Evolutionary conservation across 2,329 filamentous ascomycete genomes (phyloP), one percentile per base, ranked within the genome.

Genomic region (Blastomyces parvus): DNA sequence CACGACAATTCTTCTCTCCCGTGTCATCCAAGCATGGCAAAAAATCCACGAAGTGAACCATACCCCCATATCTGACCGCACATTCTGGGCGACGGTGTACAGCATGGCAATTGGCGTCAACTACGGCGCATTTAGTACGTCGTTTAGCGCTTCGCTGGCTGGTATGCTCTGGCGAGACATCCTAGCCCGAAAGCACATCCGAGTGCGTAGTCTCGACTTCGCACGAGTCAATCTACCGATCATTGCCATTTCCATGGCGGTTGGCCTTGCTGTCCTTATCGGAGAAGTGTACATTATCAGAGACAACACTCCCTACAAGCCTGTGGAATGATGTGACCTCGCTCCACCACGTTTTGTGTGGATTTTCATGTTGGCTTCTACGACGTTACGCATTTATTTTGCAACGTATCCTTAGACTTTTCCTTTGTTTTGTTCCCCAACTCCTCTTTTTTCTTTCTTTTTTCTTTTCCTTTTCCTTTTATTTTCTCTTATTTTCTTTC

Each of bases 81-180:
- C 83, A 0, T 89, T 89, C 70, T 90, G 87, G 87, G 88, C 83
- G 0, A 88, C 87, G 0, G 83, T 90, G 0, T 90, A 90, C 73
- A 84, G 83, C 72, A 88, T 90, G 86, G 88, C 88, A 0, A 75
- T 91, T 0, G 87, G 87, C 1, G 86, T 90, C 65, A 90, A 91
- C 72, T 90, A 86, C 64, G 88, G 88, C 3, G 88, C 88, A 0
- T 90, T 90, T 70, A 89, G 86, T 70, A 84, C 84, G 0, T 86
- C 86, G 0, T 89, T 91, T 68, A 88, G 86, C 66, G 88, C 87
- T 0, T 89, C 87, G 0, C 74, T 90, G 1, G 88, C 88, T 1
- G 88, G 88, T 0, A 78, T 91, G 9, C 76, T 90, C 0, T 91
- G 88, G 88, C 80, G 86, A 2, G 86, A 90, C 66, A 90, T 91